Base-by-base conservation (phyloP, 371 early-diverging fungal species). In the Paraphysoderma sedebokerense region DNA sequence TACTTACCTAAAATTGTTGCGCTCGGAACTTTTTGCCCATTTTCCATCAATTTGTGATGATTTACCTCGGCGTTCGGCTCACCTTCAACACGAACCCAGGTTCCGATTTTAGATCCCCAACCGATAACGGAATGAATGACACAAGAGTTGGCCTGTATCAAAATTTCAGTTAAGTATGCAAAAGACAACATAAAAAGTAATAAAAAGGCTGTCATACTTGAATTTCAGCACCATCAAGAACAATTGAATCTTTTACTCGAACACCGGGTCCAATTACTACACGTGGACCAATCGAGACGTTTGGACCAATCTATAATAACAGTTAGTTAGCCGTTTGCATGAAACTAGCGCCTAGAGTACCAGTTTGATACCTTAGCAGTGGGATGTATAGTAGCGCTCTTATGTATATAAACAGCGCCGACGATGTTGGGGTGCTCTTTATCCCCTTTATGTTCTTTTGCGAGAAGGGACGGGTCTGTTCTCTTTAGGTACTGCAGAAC, bases 231-330 rank as follows among this genome's bases (percentile, higher is more conserved):
- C 77, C 80, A 62, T 98, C 98, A 47, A 99, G 73, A 22, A 98
- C 67, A 49, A 96, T 86, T 32, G 95, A 68, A 65, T 98, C 89
- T 58, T 86, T 77, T 50, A 99, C 74, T 56, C 93, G 87, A 9
- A 86, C 96, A 47, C 97, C 96, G 45, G 82, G 81, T 46, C 93
- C 95, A 37, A 99, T 75, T n/a, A 75, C 64, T 3, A 76, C 90
- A 50, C 90, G 89, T 13, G 91, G 84, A 34, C 91, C 97, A 52
- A 95, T 84, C n/a, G 82, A 81, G 5, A 92, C 92, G 62, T 95
- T 91, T 35, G 92, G 93, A 2, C 93, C 92, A 49, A 98, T 79
- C 72, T 79, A 55, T 29, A 39, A 2, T 13, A 31, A 13, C 19
- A 28, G 15, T 3, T 17, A 42, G 22, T 11, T 12, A 20, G 30